phyloP scores from a whole-genome alignment of 192 early-diverging fungal species.

The Dispira simplex region DNA sequence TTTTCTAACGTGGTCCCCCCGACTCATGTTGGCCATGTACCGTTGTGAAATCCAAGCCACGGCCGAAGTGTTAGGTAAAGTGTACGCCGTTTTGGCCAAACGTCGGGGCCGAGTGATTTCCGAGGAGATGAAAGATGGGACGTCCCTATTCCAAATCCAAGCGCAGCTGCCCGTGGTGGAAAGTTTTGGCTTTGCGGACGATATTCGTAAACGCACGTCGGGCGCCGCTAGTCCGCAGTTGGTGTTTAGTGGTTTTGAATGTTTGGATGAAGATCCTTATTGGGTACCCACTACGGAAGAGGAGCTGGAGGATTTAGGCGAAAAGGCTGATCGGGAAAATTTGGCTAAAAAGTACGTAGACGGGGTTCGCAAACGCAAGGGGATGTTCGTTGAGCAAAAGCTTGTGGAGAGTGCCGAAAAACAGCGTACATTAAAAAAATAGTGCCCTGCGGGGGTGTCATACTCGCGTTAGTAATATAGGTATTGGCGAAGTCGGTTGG shows the following conservation, averaged over 20 bases:
- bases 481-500: too few species aligned
- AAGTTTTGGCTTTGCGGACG: conserved; percentile 98
- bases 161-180: conserved; percentile 87
- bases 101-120: conserved; percentile 83
- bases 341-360: conserved; percentile 96
- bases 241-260: conserved; percentile 88
- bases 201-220: conserved; percentile 89
- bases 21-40: conserved; percentile 93
- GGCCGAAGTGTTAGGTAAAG: conserved; percentile 89
- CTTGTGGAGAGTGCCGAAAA: conserved; percentile 76
- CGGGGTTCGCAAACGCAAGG: conserved; percentile 83
- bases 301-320: conserved; percentile 95
- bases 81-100: conserved; percentile 84
- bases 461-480: too few species aligned
- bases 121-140: conserved; percentile 97
- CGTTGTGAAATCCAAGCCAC: conserved; percentile 91
- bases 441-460: conserved; percentile 7
- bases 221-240: conserved; percentile 92
- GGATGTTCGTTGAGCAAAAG: conserved; percentile 85
- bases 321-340: conserved; percentile 94
- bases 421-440: conserved; percentile 55
- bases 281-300: conserved; percentile 98
- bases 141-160: conserved; percentile 85
- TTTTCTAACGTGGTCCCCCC: conserved; percentile 88
- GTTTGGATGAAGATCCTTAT: conserved; percentile 88